Conservation (phyloP, 225 moss, liverwort and hornwort genomes). For the Neckera pumila region DNA sequence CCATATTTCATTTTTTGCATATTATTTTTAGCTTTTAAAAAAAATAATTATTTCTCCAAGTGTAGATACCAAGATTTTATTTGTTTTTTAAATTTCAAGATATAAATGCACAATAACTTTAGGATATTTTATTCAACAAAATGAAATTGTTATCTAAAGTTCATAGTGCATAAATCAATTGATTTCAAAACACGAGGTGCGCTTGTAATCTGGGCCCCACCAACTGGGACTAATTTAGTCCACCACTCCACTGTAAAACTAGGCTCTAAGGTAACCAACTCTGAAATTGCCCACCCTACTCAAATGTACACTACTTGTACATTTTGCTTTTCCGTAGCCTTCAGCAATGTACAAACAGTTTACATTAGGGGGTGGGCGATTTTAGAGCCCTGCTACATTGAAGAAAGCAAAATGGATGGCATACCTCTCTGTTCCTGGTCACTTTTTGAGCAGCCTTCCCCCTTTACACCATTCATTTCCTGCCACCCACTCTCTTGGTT, state of each 20-base stretch:
- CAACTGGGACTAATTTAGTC: not conserved
- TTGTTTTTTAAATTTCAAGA: rapidly evolving
- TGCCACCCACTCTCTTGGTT: not conserved
- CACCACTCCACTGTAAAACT: not conserved
- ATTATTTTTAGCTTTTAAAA: too few relatives aligned
- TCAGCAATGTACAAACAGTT: too few relatives aligned
- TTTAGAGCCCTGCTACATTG: too few relatives aligned
- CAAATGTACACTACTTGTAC: too few relatives aligned
- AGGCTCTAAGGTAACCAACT: not conserved
- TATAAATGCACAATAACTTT: not conserved
- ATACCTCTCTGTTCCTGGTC: too few relatives aligned
- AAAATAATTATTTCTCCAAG: rapidly evolving
- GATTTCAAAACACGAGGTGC: not conserved
- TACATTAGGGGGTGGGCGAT: too few relatives aligned
- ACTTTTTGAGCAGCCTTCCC: too few relatives aligned
- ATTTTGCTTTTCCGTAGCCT: too few relatives aligned
- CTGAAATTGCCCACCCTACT: too few relatives aligned
- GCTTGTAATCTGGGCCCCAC: not conserved
- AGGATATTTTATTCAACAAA: not conserved
- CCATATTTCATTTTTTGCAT: not conserved
- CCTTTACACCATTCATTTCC: not conserved
- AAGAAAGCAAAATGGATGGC: too few relatives aligned
- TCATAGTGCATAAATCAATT: not conserved
- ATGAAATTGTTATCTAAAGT: not conserved
- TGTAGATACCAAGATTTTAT: not conserved